A percentile compares a stretch with the other conserved stretches of the same genome.
phyloP scores from a whole-genome alignment of 1,284 basidiomycete species.

The Cryptococcus floricola region DNA sequence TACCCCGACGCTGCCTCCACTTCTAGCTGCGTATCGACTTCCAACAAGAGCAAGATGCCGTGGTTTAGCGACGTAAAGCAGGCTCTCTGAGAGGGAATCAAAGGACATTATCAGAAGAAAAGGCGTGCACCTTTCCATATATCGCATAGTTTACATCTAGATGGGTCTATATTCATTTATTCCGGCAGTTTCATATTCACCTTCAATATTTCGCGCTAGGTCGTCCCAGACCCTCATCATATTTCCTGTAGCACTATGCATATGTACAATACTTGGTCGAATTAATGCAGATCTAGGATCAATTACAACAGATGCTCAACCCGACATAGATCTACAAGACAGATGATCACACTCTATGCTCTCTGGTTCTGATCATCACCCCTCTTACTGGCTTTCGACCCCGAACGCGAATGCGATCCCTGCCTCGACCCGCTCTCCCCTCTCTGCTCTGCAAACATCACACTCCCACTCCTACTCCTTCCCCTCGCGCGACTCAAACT shows the following conservation, averaged over 20 bases:
- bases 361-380: neutral
- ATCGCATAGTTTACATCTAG: neutral
- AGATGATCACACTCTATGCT: neutral
- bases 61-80: neutral
- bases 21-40: neutral
- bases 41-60: neutral
- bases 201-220: no score
- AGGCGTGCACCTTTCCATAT: neutral
- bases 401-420: neutral
- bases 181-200: neutral
- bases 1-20: neutral
- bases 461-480: neutral
- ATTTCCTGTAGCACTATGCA: no score
- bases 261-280: no score
- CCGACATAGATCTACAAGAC: neutral
- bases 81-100: neutral
- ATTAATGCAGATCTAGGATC: no score
- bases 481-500: constrained; percentile 14
- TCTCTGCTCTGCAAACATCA: neutral
- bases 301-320: neutral
- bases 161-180: neutral
- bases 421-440: neutral
- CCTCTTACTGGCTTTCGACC: neutral
- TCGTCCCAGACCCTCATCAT: no score
- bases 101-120: neutral